phyloP scores from a whole-genome alignment of 495 filamentous ascomycete species.

The Xylaria acuta region DNA sequence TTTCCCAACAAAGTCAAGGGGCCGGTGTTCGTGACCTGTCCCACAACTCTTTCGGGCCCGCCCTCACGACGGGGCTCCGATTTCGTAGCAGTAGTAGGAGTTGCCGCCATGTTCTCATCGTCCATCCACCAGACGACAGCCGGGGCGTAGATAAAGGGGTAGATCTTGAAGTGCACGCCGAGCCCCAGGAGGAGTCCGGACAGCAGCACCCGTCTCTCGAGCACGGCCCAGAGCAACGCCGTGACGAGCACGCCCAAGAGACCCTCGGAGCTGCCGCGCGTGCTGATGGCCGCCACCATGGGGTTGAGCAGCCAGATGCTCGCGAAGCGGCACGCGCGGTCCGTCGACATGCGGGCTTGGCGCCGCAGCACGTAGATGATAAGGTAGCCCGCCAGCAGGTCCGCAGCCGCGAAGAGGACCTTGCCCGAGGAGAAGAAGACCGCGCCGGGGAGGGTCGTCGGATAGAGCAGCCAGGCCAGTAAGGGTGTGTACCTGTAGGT shows the following conservation, averaged over 20 bases:
- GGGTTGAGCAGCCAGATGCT: constrained; percentile 94
- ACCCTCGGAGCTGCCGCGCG: constrained; percentile 91
- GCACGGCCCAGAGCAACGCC: constrained; percentile 80
- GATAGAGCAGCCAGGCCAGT: constrained; percentile 85
- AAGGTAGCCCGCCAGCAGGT: constrained; percentile 88
- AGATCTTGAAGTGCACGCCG: constrained; percentile 96
- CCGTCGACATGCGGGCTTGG: constrained; percentile 41
- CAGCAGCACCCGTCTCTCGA: constrained; percentile 61
- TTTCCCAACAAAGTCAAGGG: not conserved
- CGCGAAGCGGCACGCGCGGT: constrained; percentile 72
- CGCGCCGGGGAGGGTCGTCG: constrained; percentile 68
- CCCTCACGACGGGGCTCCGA: not conserved
- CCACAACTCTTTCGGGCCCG: not conserved
- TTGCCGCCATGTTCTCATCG: constrained; percentile 44
- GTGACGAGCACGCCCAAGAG: constrained; percentile 83
- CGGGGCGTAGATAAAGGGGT: constrained; percentile 91
- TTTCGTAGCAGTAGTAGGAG: not conserved
- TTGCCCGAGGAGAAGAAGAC: constrained; percentile 87
- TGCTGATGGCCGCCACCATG: constrained; percentile 97
- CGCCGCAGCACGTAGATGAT: constrained; percentile 65
- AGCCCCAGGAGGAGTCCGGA: constrained; percentile 82
- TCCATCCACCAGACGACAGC: constrained; percentile 91
- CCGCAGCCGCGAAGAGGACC: constrained; percentile 79
- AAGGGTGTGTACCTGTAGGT: constrained; percentile 98
- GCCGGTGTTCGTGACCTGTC: not conserved